phyloP scores from a whole-genome alignment of 257 asterid species.

The Penstemon eatonii region DNA sequence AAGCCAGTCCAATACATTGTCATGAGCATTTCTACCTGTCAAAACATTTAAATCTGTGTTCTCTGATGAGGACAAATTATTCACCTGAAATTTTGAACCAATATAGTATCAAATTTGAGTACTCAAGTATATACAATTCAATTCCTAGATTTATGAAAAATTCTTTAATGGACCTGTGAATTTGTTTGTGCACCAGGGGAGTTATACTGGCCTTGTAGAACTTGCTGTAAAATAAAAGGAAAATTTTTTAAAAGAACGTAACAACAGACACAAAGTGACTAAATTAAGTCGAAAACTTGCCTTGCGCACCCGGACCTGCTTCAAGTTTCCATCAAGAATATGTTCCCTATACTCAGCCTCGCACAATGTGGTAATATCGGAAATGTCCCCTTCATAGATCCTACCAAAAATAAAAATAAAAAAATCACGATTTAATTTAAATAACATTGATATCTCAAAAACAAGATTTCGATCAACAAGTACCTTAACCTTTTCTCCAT shows the following conservation, averaged over 20 bases:
- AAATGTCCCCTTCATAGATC: constrained; percentile 64
- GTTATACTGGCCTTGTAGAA: constrained; percentile 53
- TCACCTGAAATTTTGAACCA: constrained; percentile 42
- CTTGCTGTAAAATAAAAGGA: constrained; percentile 39
- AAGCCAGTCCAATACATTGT: constrained; percentile 58
- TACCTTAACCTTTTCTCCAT: constrained; percentile 73
- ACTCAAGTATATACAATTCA: neutral
- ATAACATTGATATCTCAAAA: neutral
- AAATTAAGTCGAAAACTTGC: constrained; percentile 31
- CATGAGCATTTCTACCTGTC: constrained; percentile 34
- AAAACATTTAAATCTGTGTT: constrained; percentile 41
- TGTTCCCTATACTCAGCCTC: constrained; percentile 86
- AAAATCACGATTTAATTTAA: neutral
- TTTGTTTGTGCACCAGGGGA: constrained; percentile 45
- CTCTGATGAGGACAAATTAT: constrained; percentile 40
- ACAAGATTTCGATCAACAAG: neutral
- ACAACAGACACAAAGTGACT: too few species aligned
- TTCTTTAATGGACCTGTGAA: constrained; percentile 44
- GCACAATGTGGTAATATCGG: constrained; percentile 50
- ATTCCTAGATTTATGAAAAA: neutral
- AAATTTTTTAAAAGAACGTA: neutral
- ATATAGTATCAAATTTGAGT: neutral
- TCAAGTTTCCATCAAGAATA: constrained; percentile 67
- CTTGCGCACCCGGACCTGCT: constrained; percentile 61
- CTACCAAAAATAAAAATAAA: constrained; percentile 29